Evolutionary conservation across 1,284 basidiomycete species (phyloP), one percentile per base, ranked within the genome.

Genomic region (Pseudozyma sp.): DNA sequence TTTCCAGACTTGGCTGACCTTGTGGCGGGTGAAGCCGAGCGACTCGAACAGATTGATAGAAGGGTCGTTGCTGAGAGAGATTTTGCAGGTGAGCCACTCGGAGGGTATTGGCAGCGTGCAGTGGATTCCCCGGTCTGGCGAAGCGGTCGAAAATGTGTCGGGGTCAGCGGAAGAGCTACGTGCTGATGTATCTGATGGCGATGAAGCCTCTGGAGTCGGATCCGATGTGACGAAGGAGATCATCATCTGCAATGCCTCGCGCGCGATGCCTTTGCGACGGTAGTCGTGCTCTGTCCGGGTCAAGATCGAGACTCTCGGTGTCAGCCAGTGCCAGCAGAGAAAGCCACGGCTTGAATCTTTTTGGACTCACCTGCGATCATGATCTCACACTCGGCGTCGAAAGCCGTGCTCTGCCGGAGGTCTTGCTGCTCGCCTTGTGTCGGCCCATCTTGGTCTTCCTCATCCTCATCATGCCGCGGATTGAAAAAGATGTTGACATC

Each of bases 401-500:
- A 86, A 69, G 89, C 30, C 1, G 2, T 17, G 4, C 7, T 16
- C 8, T 45, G 8, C n/a, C 30, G 7, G 8, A n/a, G 14, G 31
- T 10, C 8, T 14, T 14, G 7, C 35, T 19, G 14, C 14, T 31
- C 1, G 3, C 3, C 16, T 35, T 30, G 44, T 13, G 42, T 14
- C 10, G 34, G 16, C 19, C 14, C 46, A 14, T 46, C 44, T 89
- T 89, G 51, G 1, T 63, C 62, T 5, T 55, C 54, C 11, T 69
- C 57, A 17, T 68, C 67, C 7, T 79, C 73, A 17, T 69, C 56
- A 29, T 73, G 69, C 31, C 71, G 34, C 17, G 40, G 29, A 11
- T 74, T 67, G 58, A 97, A 85, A 84, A 97, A 97, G 31, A 97
- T 85, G 82, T 97, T 97, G 43, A 95, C 93, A 81, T 97, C 94